Percentiles rank a stretch among this genome's conserved stretches.
Conservation (phyloP, 2,329 filamentous ascomycete genomes). For the Botrytis byssoidea region DNA sequence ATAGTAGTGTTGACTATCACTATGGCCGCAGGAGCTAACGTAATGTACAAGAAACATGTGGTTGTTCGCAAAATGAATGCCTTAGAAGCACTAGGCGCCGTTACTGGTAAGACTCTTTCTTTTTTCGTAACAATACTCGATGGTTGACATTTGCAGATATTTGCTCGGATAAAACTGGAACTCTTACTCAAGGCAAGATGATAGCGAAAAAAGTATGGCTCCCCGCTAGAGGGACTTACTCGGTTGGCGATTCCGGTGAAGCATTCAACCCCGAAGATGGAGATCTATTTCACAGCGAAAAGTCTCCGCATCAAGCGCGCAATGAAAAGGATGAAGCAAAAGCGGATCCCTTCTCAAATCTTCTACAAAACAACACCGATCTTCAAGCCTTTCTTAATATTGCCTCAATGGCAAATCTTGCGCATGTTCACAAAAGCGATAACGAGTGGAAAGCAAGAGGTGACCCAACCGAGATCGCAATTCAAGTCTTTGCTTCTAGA, state of each 20-base stretch:
- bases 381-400: conserved; percentile 60
- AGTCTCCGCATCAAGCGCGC: conserved; percentile 32
- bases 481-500: conserved; percentile 70
- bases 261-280: conserved; percentile 52
- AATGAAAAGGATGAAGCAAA: neutral
- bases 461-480: conserved; percentile 70
- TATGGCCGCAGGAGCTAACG: conserved; percentile 60
- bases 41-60: conserved; percentile 56
- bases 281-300: conserved; percentile 41
- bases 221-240: conserved; percentile 51
- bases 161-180: conserved; percentile 76
- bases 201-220: conserved; percentile 53
- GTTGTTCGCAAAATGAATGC: conserved; percentile 58
- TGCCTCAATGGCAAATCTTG: conserved; percentile 64
- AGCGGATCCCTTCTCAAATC: conserved; percentile 25
- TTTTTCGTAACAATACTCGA: conserved; percentile 40
- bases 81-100: conserved; percentile 55
- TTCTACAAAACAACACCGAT: conserved; percentile 47
- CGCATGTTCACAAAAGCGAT: conserved; percentile 55
- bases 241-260: conserved; percentile 50
- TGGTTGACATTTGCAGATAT: conserved; percentile 45
- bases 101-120: conserved; percentile 50
- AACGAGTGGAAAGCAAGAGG: conserved; percentile 62
- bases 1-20: conserved; percentile 67
- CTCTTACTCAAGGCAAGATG: conserved; percentile 56